A percentile compares a stretch with the other conserved stretches of the same genome.
These are phyloP conservation scores for Alternaria triticimaculans DNA, from an alignment of 2,329 filamentous ascomycete species.

Conservation along the genomic window DNA sequence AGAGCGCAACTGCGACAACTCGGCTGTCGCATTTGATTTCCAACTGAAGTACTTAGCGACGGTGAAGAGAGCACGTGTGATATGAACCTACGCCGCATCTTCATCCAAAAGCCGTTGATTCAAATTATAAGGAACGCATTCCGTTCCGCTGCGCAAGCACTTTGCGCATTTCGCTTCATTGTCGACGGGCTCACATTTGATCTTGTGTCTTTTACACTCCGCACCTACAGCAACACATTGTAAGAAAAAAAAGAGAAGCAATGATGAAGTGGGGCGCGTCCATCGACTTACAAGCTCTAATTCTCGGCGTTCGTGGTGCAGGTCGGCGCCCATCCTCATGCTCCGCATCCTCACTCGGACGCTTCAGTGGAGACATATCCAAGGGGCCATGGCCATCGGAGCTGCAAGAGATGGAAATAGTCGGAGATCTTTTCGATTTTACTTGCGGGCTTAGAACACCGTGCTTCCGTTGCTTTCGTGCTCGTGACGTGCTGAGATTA, in stretches of 20 bases:
- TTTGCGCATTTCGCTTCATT: slow-evolving; percentile 44
- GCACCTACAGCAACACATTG: slow-evolving; percentile 27
- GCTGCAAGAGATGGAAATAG: slow-evolving; percentile 8
- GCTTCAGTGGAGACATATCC: slow-evolving; percentile 65
- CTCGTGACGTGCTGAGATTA: slow-evolving; percentile 9
- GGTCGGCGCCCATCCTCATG: slow-evolving; percentile 37
- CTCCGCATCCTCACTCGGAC: slow-evolving; percentile 37
- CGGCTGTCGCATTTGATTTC: slow-evolving; percentile 39
- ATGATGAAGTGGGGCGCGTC: not conserved
- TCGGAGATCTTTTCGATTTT: slow-evolving; percentile 13
- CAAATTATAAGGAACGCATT: slow-evolving; percentile 74
- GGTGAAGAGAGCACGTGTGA: not conserved
- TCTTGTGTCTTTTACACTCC: slow-evolving; percentile 46
- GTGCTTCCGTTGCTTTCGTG: not conserved
- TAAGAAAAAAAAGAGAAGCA: not conserved
- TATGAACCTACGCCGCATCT: slow-evolving; percentile 36
- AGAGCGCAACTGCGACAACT: slow-evolving; percentile 34
- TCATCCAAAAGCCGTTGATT: slow-evolving; percentile 43
- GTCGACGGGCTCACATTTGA: slow-evolving; percentile 42
- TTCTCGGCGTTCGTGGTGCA: slow-evolving; percentile 32
- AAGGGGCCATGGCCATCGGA: slow-evolving; percentile 66
- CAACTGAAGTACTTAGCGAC: slow-evolving; percentile 23
- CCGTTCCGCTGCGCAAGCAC: slow-evolving; percentile 63
- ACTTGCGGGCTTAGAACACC: not conserved
- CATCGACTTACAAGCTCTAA: slow-evolving; percentile 34